These are phyloP conservation scores for Fusarium circinatum DNA, from an alignment of 2,329 filamentous ascomycete species.

Conservation along the genomic window DNA sequence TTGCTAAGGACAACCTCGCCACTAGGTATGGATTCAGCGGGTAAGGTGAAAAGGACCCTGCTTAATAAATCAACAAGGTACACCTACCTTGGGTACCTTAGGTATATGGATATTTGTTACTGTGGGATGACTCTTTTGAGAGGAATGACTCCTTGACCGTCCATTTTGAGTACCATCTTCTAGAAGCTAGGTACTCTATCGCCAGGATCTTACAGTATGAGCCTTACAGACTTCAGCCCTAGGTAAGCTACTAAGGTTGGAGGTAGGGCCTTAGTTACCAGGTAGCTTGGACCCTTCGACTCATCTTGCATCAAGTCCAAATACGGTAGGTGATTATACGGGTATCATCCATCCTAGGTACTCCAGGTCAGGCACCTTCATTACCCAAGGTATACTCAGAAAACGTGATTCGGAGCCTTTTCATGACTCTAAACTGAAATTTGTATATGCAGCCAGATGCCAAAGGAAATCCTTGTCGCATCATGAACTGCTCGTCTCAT, in stretches of 20 bases:
- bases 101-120: background rate
- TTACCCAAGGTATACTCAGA: background rate
- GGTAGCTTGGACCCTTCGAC: conserved; percentile 27
- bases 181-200: background rate
- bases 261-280: background rate
- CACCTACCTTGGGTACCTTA: background rate
- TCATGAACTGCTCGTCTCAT: conserved; percentile 15
- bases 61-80: background rate
- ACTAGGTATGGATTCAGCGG: background rate
- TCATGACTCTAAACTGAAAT: conserved; percentile 7
- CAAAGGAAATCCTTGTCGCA: conserved; percentile 3
- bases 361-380: background rate
- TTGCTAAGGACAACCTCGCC: conserved; percentile 1
- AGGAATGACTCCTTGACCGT: conserved; percentile 15
- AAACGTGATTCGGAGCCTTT: background rate
- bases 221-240: conserved; percentile 5
- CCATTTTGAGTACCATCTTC: background rate
- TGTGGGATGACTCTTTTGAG: conserved; percentile 9
- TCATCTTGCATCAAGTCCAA: conserved; percentile 34
- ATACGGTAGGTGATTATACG: conserved; percentile 25
- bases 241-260: background rate
- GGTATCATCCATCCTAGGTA: background rate
- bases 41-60: background rate
- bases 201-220: background rate
- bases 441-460: conserved; percentile 20